These are phyloP conservation scores for Coriolopsis trogii DNA, from an alignment of 1,284 basidiomycete genomes.

Conservation along the genomic window DNA sequence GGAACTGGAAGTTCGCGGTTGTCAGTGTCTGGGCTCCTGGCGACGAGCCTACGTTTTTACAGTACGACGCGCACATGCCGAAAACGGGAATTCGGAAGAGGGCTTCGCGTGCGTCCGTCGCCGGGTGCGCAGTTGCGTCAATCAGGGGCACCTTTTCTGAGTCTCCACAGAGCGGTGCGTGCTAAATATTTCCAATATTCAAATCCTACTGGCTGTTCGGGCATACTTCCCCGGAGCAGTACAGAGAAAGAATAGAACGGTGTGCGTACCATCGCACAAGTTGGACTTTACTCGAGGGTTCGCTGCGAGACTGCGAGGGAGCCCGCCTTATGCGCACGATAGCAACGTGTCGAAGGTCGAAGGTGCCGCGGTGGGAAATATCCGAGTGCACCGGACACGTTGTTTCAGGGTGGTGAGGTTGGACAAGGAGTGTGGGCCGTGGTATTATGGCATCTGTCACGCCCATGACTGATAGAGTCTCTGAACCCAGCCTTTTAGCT, in stretches of 20 bases:
- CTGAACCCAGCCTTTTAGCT: neutral
- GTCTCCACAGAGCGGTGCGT: too few species aligned
- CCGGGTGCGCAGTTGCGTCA: neutral
- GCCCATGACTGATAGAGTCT: constrained; percentile 10
- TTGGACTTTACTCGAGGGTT: too few species aligned
- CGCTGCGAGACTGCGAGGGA: neutral
- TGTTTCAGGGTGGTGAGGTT: constrained; percentile 15
- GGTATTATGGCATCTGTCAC: constrained; percentile 22
- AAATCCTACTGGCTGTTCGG: neutral
- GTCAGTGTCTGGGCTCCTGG: too few species aligned
- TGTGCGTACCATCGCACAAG: neutral
- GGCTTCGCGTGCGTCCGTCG: too few species aligned
- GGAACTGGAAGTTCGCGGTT: too few species aligned
- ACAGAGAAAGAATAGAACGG: too few species aligned
- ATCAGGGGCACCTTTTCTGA: too few species aligned
- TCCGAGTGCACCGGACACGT: constrained; percentile 22
- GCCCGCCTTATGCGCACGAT: too few species aligned
- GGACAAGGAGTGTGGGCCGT: constrained; percentile 14
- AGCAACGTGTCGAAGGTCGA: neutral
- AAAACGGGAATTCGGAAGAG: neutral
- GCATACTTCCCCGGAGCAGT: too few species aligned
- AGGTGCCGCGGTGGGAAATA: constrained; percentile 14
- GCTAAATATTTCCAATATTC: too few species aligned
- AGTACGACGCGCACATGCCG: neutral
- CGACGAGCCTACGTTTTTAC: too few species aligned